phyloP scores from a whole-genome alignment of 2,329 filamentous ascomycete genomes.

The Ophiostoma tasmaniense region DNA sequence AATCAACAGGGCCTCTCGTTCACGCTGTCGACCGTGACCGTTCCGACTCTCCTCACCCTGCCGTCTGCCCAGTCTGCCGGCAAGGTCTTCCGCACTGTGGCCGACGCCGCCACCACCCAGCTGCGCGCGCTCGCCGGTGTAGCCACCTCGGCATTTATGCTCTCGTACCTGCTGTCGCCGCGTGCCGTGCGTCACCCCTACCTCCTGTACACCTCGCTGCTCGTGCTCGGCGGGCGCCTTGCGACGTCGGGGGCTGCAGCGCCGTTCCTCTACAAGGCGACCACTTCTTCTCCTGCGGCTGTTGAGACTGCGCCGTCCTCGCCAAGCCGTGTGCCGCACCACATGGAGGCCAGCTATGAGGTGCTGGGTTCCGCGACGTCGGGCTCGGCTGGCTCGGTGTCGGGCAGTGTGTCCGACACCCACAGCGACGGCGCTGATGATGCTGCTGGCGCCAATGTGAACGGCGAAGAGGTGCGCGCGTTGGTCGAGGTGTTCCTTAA shows the following conservation, averaged over 20 bases:
- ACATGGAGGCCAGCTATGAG: slow-evolving; percentile 66
- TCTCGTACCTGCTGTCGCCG: slow-evolving; percentile 72
- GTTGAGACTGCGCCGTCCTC: slow-evolving; percentile 20
- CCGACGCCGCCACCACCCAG: slow-evolving; percentile 54
- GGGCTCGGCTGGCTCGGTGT: slow-evolving; percentile 17
- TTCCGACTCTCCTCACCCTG: slow-evolving; percentile 73
- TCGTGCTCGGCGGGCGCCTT: slow-evolving; percentile 54
- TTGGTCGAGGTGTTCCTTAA: slow-evolving; percentile 48
- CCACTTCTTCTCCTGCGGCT: too few species aligned
- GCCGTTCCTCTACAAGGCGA: slow-evolving; percentile 32
- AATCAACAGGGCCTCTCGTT: slow-evolving; percentile 71
- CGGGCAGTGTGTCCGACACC: slow-evolving; percentile 28
- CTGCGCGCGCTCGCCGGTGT: slow-evolving; percentile 59
- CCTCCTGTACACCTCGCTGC: slow-evolving; percentile 72
- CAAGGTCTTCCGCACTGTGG: slow-evolving; percentile 61
- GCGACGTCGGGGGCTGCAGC: slow-evolving; percentile 42
- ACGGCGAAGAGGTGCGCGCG: slow-evolving; percentile 53
- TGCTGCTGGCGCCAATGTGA: slow-evolving; percentile 38
- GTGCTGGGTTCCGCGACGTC: slow-evolving; percentile 31
- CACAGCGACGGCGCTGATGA: slow-evolving; percentile 35
- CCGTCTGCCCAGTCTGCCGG: slow-evolving; percentile 65
- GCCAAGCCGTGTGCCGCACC: slow-evolving; percentile 21
- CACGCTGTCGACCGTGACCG: slow-evolving; percentile 65
- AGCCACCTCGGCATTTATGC: slow-evolving; percentile 61
- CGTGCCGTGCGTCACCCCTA: slow-evolving; percentile 74